A percentile compares a stretch with the other conserved stretches of the same genome.
phyloP scores from a whole-genome alignment of 768 basidiomycete genomes.

The Terana coerulea region DNA sequence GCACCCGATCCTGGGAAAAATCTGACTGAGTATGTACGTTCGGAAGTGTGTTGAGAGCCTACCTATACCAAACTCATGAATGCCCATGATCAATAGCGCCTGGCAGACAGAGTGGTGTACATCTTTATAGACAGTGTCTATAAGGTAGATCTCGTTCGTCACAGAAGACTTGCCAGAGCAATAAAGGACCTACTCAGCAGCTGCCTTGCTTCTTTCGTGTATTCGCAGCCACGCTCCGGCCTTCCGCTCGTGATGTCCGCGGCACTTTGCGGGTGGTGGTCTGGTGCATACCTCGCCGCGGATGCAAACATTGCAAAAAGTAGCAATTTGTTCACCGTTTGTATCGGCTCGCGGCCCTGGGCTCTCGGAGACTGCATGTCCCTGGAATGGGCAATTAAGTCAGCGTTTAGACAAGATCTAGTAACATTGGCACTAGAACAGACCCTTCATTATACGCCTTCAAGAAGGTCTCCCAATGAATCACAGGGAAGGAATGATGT shows the following conservation, averaged over 20 bases:
- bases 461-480: constrained; percentile 71
- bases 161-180: too few relatives aligned
- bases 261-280: constrained; percentile 40
- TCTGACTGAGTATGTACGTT: background rate
- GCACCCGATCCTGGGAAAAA: constrained; percentile 60
- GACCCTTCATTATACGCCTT: constrained; percentile 41
- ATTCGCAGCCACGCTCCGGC: constrained; percentile 63
- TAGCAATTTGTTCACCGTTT: constrained; percentile 58
- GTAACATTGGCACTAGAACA: too few relatives aligned
- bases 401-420: too few relatives aligned
- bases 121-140: constrained; percentile 62
- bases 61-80: constrained; percentile 85
- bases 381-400: too few relatives aligned
- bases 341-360: constrained; percentile 55
- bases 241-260: constrained; percentile 51
- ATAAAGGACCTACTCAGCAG: constrained; percentile 73
- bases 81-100: constrained; percentile 71
- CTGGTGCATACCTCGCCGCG: constrained; percentile 57
- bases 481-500: constrained; percentile 78
- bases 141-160: background rate
- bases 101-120: constrained; percentile 77
- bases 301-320: constrained; percentile 81
- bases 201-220: constrained; percentile 56
- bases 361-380: too few relatives aligned
- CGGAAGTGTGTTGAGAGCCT: constrained; percentile 18